Percentiles rank a stretch among this genome's conserved stretches.
These are phyloP conservation scores for Parastagonospora nodorum DNA, from an alignment of 2,329 filamentous ascomycete genomes.

Conservation along the genomic window DNA sequence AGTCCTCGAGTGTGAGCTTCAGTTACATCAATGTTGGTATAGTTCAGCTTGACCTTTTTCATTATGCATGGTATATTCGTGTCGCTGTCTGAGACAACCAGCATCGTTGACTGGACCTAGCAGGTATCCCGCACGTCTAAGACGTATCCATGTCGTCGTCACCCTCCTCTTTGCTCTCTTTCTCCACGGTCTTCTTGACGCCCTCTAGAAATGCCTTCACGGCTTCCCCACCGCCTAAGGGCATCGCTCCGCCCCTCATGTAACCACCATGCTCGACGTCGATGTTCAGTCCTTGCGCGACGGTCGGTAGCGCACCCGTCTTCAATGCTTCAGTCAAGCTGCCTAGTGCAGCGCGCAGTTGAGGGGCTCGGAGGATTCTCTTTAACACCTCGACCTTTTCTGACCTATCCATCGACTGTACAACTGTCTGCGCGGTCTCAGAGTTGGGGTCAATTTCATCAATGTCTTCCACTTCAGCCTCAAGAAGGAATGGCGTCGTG, in stretches of 20 bases:
- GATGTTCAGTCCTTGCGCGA: conserved; percentile 83
- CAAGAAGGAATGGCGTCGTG: conserved; percentile 75
- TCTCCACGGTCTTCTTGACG: conserved; percentile 76
- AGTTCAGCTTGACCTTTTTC: background rate
- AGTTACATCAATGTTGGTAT: too few relatives aligned
- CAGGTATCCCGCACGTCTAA: conserved; percentile 10
- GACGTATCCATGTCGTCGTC: conserved; percentile 43
- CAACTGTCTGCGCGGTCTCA: conserved; percentile 72
- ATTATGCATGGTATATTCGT: background rate
- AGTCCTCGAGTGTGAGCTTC: too few relatives aligned
- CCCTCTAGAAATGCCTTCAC: conserved; percentile 91
- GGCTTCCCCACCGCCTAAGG: conserved; percentile 84
- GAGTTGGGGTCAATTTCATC: conserved; percentile 70
- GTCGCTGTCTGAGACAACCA: background rate
- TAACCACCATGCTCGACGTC: conserved; percentile 84
- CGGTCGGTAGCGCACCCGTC: conserved; percentile 87
- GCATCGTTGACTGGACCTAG: background rate
- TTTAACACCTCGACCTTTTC: conserved; percentile 83
- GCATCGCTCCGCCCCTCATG: conserved; percentile 76
- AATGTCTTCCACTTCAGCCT: conserved; percentile 67
- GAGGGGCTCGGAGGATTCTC: conserved; percentile 84
- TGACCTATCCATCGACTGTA: conserved; percentile 70
- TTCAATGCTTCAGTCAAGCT: conserved; percentile 86
- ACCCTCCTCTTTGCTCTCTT: conserved; percentile 40
- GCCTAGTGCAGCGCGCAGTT: conserved; percentile 84